These are phyloP conservation scores for Saccharomyces hybrid DNA, from an alignment of 1,139 yeast genomes.

Conservation along the genomic window DNA sequence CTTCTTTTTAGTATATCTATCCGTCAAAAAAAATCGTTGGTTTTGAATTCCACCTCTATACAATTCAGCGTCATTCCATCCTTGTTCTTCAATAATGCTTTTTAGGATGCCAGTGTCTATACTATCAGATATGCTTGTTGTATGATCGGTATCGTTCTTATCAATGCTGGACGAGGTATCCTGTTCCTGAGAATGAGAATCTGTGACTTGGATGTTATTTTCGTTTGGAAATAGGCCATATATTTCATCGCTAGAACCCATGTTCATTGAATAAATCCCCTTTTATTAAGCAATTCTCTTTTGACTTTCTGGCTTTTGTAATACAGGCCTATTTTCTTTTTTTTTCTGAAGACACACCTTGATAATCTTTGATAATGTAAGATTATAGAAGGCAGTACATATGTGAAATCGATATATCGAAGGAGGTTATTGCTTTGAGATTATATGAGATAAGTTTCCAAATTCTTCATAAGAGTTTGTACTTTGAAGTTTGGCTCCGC, in stretches of 20 bases:
- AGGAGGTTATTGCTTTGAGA: not conserved
- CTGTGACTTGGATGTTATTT: slow-evolving; percentile 15
- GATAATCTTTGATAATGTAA: not conserved
- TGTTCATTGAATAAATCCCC: not conserved
- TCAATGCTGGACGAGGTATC: not conserved
- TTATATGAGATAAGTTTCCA: not conserved
- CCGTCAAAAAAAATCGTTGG: slow-evolving; percentile 19
- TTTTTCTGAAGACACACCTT: not conserved
- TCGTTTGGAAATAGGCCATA: slow-evolving; percentile 19
- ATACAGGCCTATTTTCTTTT: not conserved
- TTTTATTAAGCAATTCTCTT: not conserved
- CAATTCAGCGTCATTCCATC: slow-evolving; percentile 14
- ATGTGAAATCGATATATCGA: not conserved
- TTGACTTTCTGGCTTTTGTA: not conserved
- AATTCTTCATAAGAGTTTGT: not conserved
- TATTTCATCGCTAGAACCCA: not conserved
- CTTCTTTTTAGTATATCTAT: slow-evolving; percentile 12
- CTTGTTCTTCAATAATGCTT: slow-evolving; percentile 18
- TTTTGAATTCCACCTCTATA: slow-evolving; percentile 16
- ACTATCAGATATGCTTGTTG: slow-evolving; percentile 7
- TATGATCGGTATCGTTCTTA: slow-evolving; percentile 1
- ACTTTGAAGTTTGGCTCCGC: not conserved
- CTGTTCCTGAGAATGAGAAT: slow-evolving; percentile 1
- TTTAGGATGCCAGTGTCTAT: slow-evolving; percentile 13
- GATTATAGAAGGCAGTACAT: not conserved